phyloP scores from a whole-genome alignment of 768 basidiomycete genomes.

The Trametopsis cervina region DNA sequence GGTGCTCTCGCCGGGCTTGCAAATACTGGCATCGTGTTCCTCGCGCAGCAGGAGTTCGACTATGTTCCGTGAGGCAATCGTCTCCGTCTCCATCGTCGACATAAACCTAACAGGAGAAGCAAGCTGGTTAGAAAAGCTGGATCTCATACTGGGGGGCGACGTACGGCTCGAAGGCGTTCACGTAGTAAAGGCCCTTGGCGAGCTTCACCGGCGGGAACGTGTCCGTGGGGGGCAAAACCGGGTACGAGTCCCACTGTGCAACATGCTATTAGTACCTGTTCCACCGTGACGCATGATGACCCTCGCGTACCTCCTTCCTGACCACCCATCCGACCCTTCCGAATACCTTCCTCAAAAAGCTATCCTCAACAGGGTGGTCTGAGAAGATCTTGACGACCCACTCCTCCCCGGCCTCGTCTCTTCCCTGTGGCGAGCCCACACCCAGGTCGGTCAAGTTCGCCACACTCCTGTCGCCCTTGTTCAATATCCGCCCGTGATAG shows the following conservation, averaged over 20 bases:
- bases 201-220: constrained; percentile 75
- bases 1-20: constrained; percentile 22
- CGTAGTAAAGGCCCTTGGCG: constrained; percentile 77
- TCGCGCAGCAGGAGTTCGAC: constrained; percentile 75
- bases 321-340: constrained; percentile 66
- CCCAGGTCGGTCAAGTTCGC: constrained; percentile 30
- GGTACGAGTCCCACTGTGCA: constrained; percentile 74
- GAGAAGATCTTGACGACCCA: constrained; percentile 91
- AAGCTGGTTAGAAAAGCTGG: neutral
- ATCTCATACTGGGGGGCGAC: constrained; percentile 26
- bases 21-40: constrained; percentile 65
- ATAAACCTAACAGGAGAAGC: constrained; percentile 59
- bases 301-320: constrained; percentile 58
- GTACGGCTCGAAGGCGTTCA: constrained; percentile 87
- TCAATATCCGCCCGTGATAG: constrained; percentile 58
- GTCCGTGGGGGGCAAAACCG: constrained; percentile 57
- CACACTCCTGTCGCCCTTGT: constrained; percentile 21
- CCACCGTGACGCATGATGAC: neutral
- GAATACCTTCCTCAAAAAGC: constrained; percentile 65
- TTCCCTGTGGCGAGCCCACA: neutral
- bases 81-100: constrained; percentile 94
- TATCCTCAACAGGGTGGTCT: constrained; percentile 51
- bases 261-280: constrained; percentile 3
- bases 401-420: constrained; percentile 22
- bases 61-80: constrained; percentile 73